Conservation (phyloP, 163 green algal species). For the Trebouxia gelatinosa region DNA sequence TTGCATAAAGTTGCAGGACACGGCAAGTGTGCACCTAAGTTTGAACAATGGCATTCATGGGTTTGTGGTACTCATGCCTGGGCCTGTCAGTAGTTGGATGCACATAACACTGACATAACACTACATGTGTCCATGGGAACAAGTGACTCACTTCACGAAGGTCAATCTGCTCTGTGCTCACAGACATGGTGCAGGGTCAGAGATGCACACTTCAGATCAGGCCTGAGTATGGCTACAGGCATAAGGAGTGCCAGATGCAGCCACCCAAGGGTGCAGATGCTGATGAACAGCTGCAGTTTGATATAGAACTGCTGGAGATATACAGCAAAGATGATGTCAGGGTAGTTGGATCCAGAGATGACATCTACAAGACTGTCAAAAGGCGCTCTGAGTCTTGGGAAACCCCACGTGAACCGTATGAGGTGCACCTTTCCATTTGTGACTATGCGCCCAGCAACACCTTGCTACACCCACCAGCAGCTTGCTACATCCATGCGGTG, state of each 20-base stretch:
- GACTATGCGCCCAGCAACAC: too few relatives aligned
- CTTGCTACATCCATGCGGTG: too few relatives aligned
- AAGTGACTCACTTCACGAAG: too few relatives aligned
- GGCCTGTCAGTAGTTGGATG: background rate
- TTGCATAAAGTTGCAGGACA: background rate
- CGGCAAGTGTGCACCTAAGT: background rate
- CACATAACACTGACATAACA: background rate
- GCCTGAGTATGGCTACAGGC: constrained; percentile 67
- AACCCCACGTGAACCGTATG: constrained; percentile 66
- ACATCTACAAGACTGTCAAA: constrained; percentile 49
- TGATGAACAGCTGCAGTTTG: constrained; percentile 45
- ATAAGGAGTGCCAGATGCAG: constrained; percentile 60
- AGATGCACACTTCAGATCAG: constrained; percentile 61
- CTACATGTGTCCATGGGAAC: background rate
- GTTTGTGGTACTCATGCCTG: background rate
- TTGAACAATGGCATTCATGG: background rate
- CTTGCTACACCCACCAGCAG: too few relatives aligned
- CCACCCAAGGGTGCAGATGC: constrained; percentile 44
- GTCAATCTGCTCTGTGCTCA: background rate
- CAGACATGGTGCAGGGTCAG: constrained; percentile 63
- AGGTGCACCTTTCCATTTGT: constrained; percentile 49
- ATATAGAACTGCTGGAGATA: constrained; percentile 38
- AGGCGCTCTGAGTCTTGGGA: constrained; percentile 68
- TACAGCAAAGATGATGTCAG: constrained; percentile 37
- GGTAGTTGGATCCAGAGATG: constrained; percentile 25